Percentiles rank a stretch among this genome's conserved stretches.
phyloP scores from a whole-genome alignment of 805 yeast genomes.

The Yamadazyma takamatsuzukensis region DNA sequence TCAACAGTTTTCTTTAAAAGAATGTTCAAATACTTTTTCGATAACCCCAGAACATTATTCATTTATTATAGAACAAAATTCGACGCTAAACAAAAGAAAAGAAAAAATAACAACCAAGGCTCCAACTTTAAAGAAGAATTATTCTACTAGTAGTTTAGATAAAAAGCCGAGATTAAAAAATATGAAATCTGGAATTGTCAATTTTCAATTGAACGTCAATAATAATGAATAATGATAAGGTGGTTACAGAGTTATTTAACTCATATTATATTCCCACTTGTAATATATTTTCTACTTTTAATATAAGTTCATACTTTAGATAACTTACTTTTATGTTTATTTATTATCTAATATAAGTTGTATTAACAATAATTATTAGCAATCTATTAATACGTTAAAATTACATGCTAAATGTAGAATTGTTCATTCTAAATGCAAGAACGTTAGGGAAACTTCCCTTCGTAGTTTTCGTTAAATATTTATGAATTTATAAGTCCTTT shows the following conservation, averaged over 20 bases:
- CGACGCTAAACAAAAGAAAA: neutral
- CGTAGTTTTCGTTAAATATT: neutral
- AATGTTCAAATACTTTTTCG: constrained; percentile 6
- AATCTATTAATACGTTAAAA: neutral
- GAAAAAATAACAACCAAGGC: neutral
- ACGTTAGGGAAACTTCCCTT: neutral
- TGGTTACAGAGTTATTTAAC: too few species aligned
- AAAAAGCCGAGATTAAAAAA: constrained; percentile 10
- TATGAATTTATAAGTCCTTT: constrained; percentile 33
- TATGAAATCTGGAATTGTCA: constrained; percentile 28
- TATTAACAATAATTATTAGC: constrained; percentile 1
- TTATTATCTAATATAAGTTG: constrained; percentile 1
- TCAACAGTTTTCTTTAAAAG: constrained; percentile 3
- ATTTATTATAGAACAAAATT: constrained; percentile 4
- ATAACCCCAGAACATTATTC: constrained; percentile 2
- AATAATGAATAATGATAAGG: too few species aligned
- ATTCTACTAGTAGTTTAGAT: neutral
- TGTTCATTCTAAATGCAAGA: neutral
- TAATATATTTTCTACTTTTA: too few species aligned
- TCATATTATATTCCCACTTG: too few species aligned
- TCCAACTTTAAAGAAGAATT: constrained; percentile 2
- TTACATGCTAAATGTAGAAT: too few species aligned
- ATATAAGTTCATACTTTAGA: neutral
- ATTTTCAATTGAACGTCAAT: too few species aligned
- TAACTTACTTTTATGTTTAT: neutral